Percentiles rank a stretch among this genome's conserved stretches.
These are phyloP conservation scores for Nevesoporus exiguus DNA, from an alignment of 768 basidiomycete genomes.

Conservation along the genomic window DNA sequence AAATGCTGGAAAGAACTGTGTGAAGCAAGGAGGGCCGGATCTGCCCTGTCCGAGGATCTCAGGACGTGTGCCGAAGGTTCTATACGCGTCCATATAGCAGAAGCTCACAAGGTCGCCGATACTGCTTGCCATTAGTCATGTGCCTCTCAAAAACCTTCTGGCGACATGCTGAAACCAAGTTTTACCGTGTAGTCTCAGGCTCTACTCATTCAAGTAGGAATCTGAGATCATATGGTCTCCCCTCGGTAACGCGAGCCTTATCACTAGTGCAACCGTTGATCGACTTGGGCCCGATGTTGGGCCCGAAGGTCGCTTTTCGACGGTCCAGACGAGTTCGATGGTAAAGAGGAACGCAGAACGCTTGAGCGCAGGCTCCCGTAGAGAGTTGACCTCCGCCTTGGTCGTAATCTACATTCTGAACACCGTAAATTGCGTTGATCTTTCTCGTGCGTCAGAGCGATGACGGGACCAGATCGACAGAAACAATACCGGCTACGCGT, in stretches of 20 bases:
- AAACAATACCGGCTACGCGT: conserved; percentile 60
- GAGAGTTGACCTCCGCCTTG: conserved; percentile 54
- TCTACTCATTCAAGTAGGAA: neutral
- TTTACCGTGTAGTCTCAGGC: neutral
- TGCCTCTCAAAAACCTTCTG: too few species aligned
- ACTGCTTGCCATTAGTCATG: too few species aligned
- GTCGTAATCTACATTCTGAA: conserved; percentile 40
- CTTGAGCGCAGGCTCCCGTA: conserved; percentile 50
- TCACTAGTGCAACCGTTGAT: neutral
- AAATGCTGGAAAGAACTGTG: too few species aligned
- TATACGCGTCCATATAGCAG: too few species aligned
- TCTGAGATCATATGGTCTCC: neutral
- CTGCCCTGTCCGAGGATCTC: too few species aligned
- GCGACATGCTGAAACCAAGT: too few species aligned
- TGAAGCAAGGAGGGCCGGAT: too few species aligned
- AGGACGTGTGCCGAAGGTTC: too few species aligned
- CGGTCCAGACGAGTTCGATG: conserved; percentile 45
- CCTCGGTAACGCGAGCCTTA: neutral
- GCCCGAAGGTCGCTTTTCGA: neutral
- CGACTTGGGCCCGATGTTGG: neutral
- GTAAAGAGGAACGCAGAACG: conserved; percentile 39
- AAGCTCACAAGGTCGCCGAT: too few species aligned
- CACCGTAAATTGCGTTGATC: conserved; percentile 23
- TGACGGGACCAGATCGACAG: conserved; percentile 50
- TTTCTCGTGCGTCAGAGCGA: neutral